Base-by-base conservation (phyloP, 2,329 filamentous ascomycete species). In the Diaporthe australafricana region DNA sequence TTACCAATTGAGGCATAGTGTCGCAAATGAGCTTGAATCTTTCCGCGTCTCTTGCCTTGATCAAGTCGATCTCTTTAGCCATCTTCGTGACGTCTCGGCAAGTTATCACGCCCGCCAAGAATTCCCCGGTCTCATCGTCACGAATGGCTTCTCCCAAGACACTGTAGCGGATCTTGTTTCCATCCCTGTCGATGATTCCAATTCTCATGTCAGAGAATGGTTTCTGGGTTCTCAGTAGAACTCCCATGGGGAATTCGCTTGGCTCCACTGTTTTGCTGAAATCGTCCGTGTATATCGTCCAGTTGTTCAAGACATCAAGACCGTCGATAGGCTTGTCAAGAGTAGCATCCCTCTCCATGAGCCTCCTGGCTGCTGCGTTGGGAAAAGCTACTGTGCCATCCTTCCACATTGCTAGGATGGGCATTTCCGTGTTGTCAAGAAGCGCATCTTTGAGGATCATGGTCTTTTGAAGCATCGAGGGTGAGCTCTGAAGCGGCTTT, bases 391-490 rank as follows among this genome's bases (percentile, higher is more conserved):
- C 90, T 60, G 89, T 92, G 68, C 92, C 90, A 75, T 96, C 93
- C 77, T 91, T 92, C 93, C 93, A 95, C 90, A 95, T 93, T 30
- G 92, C 91, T 55, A 95, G 84, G 27, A 94, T 91, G 0, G 93
- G 93, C 78, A 94, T 90, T 73, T 90, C 88, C 32, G 93, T 93
- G 48, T 90, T 93, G 77, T 94, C 92, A 8, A 96, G 83, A 25
- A 95, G 85, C 0, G 93, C 92, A 78, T 95, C 93, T 79, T 95
- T 95, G 83, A 96, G 89, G 65, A 91, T 85, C 9, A 89, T 90
- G 69, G 93, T 89, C 78, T 95, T 96, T 76, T 93, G 90, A 30
- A 94, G 86, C 16, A 92, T 84, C 0, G 92, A 92, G 0, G 92
- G 90, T 2, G 89, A 85, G 70, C 86, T 87, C 0, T 88, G 85